Base-by-base conservation (phyloP, 2,329 filamentous ascomycete genomes). In the Aspergillus tamarii region DNA sequence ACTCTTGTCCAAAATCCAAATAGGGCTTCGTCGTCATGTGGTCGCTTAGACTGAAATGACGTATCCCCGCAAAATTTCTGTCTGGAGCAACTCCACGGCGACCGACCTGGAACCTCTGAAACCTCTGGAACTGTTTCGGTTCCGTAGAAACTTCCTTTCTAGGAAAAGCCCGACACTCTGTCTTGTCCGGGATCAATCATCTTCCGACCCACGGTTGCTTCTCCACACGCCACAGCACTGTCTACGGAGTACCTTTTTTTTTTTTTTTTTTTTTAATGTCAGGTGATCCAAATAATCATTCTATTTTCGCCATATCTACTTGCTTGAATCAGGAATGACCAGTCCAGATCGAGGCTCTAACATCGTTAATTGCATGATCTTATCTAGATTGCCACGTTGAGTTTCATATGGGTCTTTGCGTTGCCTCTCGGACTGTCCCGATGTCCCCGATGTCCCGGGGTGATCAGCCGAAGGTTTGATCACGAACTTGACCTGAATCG, bases 91-190 rank as follows among this genome's bases (percentile, higher is more conserved):
- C 30, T 34, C 30, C 52, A 21, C 41, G 41, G 11, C 41, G 10
- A 43, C 19, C n/a, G 41, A 43, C 41, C 41, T 21, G 21, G 43
- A 46, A 21, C 12, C 19, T 23, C 41, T 21, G 21, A 21, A 23
- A 21, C 12, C 19, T 14, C 11, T 23, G 39, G 39, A 41, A 41
- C n/a, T n/a, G 10, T 19, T 16, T 52, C 16, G 26, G 4, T 52
- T 53, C 30, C 52, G 52, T 54, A 36, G 52, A 54, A 32, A 14
- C 52, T 54, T 54, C 52, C 52, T 3, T 54, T 30, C 32, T 21
- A 28, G 52, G 52, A 36, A 54, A n/a, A 23, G 1, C 8, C n/a
- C 9, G 9, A 36, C 12, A 21, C n/a, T 32, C 30, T 54, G 19
- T n/a, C 30, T 34, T 34, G 26, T 10, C 14, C 30, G 10, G 52